These are phyloP conservation scores for Arctostaphylos glauca DNA, from an alignment of 148 eudicot genomes.

Conservation along the genomic window DNA sequence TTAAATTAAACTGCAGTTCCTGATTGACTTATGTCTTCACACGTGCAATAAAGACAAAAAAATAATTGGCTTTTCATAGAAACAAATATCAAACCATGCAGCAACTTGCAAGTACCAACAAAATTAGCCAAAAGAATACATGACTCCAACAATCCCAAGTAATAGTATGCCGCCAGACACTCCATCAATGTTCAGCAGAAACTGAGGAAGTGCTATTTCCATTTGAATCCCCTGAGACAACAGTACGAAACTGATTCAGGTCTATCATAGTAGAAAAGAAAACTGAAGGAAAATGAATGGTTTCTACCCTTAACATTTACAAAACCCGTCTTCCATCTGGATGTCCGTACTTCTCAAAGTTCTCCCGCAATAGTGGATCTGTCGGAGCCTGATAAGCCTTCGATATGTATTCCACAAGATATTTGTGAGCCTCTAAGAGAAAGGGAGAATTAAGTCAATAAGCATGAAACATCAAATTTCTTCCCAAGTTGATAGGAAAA, in stretches of 20 bases:
- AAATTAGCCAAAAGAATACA: conserved; percentile 44
- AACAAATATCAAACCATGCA: not conserved
- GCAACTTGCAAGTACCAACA: conserved; percentile 3
- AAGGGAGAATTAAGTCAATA: conserved; percentile 3
- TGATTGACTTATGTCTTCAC: not conserved
- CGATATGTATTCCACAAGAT: conserved; percentile 82
- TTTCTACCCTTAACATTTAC: not conserved
- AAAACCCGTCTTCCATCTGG: conserved; percentile 98
- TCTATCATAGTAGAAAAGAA: not conserved
- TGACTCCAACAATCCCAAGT: conserved; percentile 76
- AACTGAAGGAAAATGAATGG: conserved; percentile 4
- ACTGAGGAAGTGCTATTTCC: conserved; percentile 92
- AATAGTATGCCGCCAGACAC: conserved; percentile 72
- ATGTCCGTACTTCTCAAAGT: conserved; percentile 96
- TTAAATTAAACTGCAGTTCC: not conserved
- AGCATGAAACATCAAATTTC: conserved; percentile 16
- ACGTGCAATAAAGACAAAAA: not conserved
- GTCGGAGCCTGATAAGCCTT: conserved; percentile 96
- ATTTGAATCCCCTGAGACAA: conserved; percentile 79
- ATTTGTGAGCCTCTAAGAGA: conserved; percentile 69
- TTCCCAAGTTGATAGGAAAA: not conserved
- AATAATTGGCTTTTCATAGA: not conserved
- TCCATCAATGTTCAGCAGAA: conserved; percentile 75
- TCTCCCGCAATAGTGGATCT: conserved; percentile 87
- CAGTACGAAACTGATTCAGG: not conserved